Evolutionary conservation across 257 asterid species (phyloP).

Genomic region (Solanum chiquidenum): DNA sequence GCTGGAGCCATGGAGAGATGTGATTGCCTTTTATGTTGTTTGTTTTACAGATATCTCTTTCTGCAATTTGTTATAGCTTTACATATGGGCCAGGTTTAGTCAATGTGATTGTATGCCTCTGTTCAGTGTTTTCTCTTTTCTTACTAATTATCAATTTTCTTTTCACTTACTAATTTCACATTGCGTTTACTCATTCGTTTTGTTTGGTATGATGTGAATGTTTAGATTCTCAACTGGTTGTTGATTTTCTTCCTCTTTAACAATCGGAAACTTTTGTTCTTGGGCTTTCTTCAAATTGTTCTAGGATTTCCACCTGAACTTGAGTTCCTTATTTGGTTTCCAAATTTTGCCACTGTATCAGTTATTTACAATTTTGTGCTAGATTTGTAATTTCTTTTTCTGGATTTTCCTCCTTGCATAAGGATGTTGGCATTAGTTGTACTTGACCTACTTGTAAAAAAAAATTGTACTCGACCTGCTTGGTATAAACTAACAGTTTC

Average conservation of each 20-base stretch:
- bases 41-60: background rate
- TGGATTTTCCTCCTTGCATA: background rate
- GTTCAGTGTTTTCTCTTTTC: background rate
- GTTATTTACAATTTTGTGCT: background rate
- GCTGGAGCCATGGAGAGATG: background rate
- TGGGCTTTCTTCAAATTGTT: background rate
- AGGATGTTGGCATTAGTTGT: background rate
- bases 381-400: background rate
- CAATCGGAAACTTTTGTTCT: background rate
- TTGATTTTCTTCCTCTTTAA: background rate
- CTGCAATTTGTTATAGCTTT: background rate
- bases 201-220: background rate
- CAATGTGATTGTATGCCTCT: background rate
- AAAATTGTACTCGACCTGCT: background rate
- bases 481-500: background rate
- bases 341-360: background rate
- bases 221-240: background rate
- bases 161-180: background rate
- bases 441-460: background rate
- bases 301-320: background rate
- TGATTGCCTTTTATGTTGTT: background rate
- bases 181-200: background rate
- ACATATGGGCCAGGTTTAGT: background rate
- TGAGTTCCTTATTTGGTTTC: background rate
- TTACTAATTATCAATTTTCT: background rate